Percentiles rank a stretch among this genome's conserved stretches.
These are phyloP conservation scores for Metschnikowia gruessii DNA, from an alignment of 805 yeast genomes.

Conservation along the genomic window DNA sequence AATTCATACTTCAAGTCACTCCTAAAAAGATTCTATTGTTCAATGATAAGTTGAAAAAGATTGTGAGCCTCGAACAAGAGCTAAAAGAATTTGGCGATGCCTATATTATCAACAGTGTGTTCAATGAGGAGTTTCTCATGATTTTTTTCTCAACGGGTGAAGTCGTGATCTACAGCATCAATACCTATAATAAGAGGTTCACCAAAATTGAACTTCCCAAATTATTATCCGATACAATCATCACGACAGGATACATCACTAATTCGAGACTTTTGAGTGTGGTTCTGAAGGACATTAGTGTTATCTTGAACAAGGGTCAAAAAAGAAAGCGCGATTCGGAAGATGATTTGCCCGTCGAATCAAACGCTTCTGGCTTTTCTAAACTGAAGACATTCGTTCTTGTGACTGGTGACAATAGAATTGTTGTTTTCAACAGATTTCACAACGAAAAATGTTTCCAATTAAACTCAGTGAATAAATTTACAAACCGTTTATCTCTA, in stretches of 20 bases:
- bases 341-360: not conserved
- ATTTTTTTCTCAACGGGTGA: constrained; percentile 69
- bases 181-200: constrained; percentile 37
- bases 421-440: constrained; percentile 59
- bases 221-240: constrained; percentile 46
- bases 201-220: constrained; percentile 39
- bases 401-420: constrained; percentile 74
- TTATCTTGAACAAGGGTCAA: constrained; percentile 26
- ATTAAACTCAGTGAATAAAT: constrained; percentile 46
- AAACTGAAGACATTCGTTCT: constrained; percentile 52
- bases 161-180: constrained; percentile 49
- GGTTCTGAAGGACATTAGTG: constrained; percentile 30
- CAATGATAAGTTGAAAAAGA: constrained; percentile 53
- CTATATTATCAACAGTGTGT: constrained; percentile 61
- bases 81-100: constrained; percentile 38
- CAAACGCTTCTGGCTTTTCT: constrained; percentile 1
- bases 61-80: constrained; percentile 45
- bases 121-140: constrained; percentile 61
- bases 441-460: constrained; percentile 54
- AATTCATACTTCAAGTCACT: constrained; percentile 71
- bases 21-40: constrained; percentile 61
- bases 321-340: constrained; percentile 30
- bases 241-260: constrained; percentile 67
- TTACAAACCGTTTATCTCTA: constrained; percentile 42
- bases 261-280: constrained; percentile 48